Evolutionary conservation across 345 rosid genomes (phyloP).

Genomic region (Chamaenerion angustifolium): DNA sequence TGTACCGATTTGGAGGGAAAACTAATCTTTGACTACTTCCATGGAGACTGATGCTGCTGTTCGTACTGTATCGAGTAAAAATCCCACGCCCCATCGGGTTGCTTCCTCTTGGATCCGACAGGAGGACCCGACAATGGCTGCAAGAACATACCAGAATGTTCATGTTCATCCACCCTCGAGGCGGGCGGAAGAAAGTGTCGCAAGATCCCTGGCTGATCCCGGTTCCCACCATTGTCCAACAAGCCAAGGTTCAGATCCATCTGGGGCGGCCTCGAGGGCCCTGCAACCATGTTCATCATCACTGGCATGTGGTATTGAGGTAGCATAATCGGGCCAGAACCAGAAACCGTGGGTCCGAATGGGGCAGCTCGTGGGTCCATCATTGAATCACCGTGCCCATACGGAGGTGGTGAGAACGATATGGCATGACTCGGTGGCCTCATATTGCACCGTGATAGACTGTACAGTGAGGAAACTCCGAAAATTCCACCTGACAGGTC

Average conservation of each 20-base stretch:
- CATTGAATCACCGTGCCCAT: slow-evolving; percentile 46
- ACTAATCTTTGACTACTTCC: slow-evolving; percentile 28
- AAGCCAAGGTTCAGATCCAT: slow-evolving; percentile 64
- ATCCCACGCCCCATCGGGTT: slow-evolving; percentile 76
- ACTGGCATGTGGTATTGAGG: slow-evolving; percentile 39
- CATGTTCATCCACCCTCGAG: slow-evolving; percentile 42
- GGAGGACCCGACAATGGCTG: slow-evolving; percentile 53
- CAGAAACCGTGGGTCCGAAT: slow-evolving; percentile 47
- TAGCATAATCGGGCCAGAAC: slow-evolving; percentile 35
- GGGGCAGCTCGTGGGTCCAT: slow-evolving; percentile 40
- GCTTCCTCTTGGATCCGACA: slow-evolving; percentile 66
- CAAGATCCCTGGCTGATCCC: slow-evolving; percentile 27
- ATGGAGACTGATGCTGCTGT: slow-evolving; percentile 45
- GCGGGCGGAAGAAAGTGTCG: slow-evolving; percentile 51
- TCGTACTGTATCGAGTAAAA: slow-evolving; percentile 20
- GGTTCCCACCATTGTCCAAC: slow-evolving; percentile 42
- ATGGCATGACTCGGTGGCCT: slow-evolving; percentile 31
- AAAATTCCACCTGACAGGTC: slow-evolving; percentile 30
- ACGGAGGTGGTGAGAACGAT: slow-evolving; percentile 43
- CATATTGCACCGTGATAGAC: slow-evolving; percentile 47
- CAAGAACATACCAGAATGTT: slow-evolving; percentile 34
- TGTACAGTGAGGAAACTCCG: slow-evolving; percentile 42
- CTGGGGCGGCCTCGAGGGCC: slow-evolving; percentile 30
- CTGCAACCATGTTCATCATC: slow-evolving; percentile 54
- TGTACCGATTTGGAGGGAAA: too few species aligned